Base-by-base conservation (phyloP, 305 asterid species). In the Coffea humblotiana region DNA sequence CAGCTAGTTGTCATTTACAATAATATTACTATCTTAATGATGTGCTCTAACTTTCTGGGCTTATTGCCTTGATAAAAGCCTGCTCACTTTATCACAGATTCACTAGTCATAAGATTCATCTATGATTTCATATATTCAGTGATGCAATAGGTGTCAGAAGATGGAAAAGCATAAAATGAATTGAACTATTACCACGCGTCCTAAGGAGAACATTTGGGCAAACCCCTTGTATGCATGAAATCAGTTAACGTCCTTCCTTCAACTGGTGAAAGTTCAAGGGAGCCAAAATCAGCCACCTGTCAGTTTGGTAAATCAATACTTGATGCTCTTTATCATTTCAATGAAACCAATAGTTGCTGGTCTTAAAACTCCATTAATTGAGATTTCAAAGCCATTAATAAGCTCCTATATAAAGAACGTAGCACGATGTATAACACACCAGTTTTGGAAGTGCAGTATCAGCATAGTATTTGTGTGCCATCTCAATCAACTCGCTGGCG, bases 211-310 rank as follows among this genome's bases (percentile, higher is more conserved):
- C 97, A 93, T 93, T 76, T 87, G n/a, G n/a, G 90, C 90, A 93
- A 83, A 81, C 99, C 99, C 88, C 99, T 92, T 71, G 98, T 96
- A 78, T 96, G 99, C 99, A 96, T 96, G 89, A 96, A 96, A 84
- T 96, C 99, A 75, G 99, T 96, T 84, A 96, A 84, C 45, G 98
- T 96, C 71, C 97, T 92, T 40, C 99, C 99, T 86, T 94, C 99
- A 71, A 95, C 99, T 35, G 99, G 99, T 63, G 98, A 95, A 74
- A 95, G 97, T 85, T 95, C 99, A 89, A 94, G 88, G 67, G 99
- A 95, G 79, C 97, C 99, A 87, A 95, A 95, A 92, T 95, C 99
- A 65, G 97, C 96, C 78, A 95, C 99, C 99, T 95, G 89, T 80
- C 85, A 87, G 80, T 76, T 86, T 70, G 77, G 43, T 40, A 80